Base-by-base conservation (phyloP, 331 rosid genomes). In the Malus hybrid region DNA sequence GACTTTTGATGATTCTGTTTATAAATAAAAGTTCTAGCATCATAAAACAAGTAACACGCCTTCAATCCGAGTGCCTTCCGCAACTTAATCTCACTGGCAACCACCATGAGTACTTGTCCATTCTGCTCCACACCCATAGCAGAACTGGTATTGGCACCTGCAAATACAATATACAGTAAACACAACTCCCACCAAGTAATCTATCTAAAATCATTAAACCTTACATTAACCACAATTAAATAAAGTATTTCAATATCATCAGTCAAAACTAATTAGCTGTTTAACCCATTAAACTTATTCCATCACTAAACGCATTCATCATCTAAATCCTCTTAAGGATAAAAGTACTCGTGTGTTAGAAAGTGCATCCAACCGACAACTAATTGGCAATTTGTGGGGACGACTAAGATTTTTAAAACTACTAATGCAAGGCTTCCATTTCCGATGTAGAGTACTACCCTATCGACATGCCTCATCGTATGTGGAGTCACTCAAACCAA, bases 91-190 rank as follows among this genome's bases (percentile, higher is more conserved):
- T n/a, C 29, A 3, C 71, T 56, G 78, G 78, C 93, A 88, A 16
- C 80, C 86, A 62, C 82, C 85, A 33, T 85, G 87, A 52, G 29
- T 48, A 15, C 10, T 0, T 36, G 77, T 79, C 91, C 93, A 90
- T 28, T 52, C 28, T 22, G 55, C 65, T 33, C 93, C 96, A 46
- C 96, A 90, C 1, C 36, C 66, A 72, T 86, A 88, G 83, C 96
- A 90, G 52, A 90, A 90, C 75, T 88, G 48, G 62, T 14, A 80
- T 0, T 29, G 16, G 68, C 93, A 90, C 85, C 96, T 88, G 88
- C 81, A 82, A 78, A 29, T 56, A 69, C 72, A 69, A 73, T 1
- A 9, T 3, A 22, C 22, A 16, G 50, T n/a, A 52, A 39, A 7
- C 32, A 13, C 7, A 29, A 72, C 53, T 9, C 39, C 34, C 6